phyloP scores from a whole-genome alignment of 1,139 yeast genomes.

The Blastobotrys arbuscula region DNA sequence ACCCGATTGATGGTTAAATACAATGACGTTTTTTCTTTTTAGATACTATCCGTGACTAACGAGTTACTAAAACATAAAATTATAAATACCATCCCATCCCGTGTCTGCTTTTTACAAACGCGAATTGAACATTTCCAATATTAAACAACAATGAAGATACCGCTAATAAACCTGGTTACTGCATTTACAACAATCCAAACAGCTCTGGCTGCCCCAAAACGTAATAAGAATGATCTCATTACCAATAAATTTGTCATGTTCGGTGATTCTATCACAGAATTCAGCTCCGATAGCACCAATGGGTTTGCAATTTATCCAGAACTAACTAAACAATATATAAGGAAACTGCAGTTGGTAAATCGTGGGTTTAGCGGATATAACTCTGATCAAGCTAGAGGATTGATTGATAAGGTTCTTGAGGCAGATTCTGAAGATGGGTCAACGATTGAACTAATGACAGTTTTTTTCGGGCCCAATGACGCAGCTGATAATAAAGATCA shows the following conservation, averaged over 20 bases:
- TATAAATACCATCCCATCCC: neutral
- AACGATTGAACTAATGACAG: constrained; percentile 16
- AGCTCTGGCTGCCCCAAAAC: too few relatives aligned
- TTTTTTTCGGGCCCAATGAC: constrained; percentile 22
- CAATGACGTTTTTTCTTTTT: too few relatives aligned
- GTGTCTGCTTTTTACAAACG: too few relatives aligned
- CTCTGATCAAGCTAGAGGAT: constrained; percentile 35
- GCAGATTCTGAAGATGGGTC: constrained; percentile 10
- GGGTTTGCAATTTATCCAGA: constrained; percentile 46
- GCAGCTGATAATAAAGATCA: constrained; percentile 32
- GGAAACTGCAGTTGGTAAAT: constrained; percentile 49
- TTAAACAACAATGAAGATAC: neutral
- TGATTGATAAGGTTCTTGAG: constrained; percentile 18
- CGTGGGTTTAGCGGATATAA: constrained; percentile 61
- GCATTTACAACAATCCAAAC: neutral
- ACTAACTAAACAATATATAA: constrained; percentile 39
- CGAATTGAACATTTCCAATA: neutral
- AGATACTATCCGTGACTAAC: neutral
- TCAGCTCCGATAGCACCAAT: constrained; percentile 31
- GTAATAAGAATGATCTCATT: neutral
- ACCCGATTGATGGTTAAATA: too few relatives aligned
- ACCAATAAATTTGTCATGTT: constrained; percentile 44
- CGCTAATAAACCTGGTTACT: neutral
- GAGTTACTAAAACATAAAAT: too few relatives aligned
- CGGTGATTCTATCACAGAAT: constrained; percentile 60